These are phyloP conservation scores for Parathielavia appendiculata DNA, from an alignment of 495 filamentous ascomycete species.

Conservation along the genomic window DNA sequence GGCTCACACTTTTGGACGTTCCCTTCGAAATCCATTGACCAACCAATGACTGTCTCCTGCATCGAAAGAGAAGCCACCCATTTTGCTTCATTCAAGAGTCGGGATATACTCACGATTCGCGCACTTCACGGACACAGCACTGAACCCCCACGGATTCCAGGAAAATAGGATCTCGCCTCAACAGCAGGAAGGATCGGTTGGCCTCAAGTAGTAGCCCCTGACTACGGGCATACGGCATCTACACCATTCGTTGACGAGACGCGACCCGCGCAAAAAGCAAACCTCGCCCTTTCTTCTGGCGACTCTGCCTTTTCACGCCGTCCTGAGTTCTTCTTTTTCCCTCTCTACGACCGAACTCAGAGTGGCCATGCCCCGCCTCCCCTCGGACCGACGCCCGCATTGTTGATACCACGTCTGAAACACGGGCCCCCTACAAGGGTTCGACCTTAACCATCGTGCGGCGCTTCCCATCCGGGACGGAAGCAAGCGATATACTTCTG, in stretches of 20 bases:
- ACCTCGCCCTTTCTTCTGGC: neutral
- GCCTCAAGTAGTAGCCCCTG: neutral
- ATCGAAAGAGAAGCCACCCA: neutral
- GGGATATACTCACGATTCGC: neutral
- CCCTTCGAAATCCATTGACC: neutral
- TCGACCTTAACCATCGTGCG: slow-evolving; percentile 20
- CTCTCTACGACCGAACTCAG: neutral
- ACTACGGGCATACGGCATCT: neutral
- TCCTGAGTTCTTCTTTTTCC: slow-evolving; percentile 15
- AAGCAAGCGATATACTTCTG: slow-evolving; percentile 15
- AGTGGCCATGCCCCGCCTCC: slow-evolving; percentile 26
- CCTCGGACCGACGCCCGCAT: slow-evolving; percentile 26
- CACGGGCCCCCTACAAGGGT: slow-evolving; percentile 22
- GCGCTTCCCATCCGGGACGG: slow-evolving; percentile 20
- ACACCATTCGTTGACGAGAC: neutral
- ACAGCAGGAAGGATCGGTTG: neutral
- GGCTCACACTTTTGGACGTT: neutral
- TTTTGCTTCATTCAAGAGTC: slow-evolving; percentile 4
- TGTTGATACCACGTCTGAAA: slow-evolving; percentile 40
- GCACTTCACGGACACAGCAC: neutral
- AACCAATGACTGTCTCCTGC: neutral
- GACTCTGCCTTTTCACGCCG: neutral
- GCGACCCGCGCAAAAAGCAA: slow-evolving; percentile 3
- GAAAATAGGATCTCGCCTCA: neutral
- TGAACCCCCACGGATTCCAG: too few species aligned